Base-by-base conservation (phyloP, 2,329 filamentous ascomycete species). In the Xylaria hypoxylon region DNA sequence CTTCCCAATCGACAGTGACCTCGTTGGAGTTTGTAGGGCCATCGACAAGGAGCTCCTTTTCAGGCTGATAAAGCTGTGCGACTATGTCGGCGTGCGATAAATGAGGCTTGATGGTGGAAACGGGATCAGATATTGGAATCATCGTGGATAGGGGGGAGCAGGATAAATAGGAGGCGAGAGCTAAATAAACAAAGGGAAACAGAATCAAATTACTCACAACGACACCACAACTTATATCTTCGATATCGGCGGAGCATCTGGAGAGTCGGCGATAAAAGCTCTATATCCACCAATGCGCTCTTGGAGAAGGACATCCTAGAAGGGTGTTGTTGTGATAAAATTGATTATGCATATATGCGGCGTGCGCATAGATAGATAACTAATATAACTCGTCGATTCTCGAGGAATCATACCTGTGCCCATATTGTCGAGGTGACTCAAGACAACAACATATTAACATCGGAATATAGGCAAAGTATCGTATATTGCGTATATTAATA, bases 1-100 rank as follows among this genome's bases (percentile, higher is more conserved):
- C 58, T 7, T 64, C 64, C 64, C 64, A 69, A n/a, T 62, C 58
- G 24, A 69, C 67, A 24, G 65, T 64, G 17, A 68, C 60, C 15
- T 64, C 60, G 24, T 62, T 51, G 11, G 52, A 40, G 57, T 11
- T 47, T 11, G 17, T 8, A 6, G 57, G 44, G 22, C 28, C n/a
- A 15, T 65, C 47, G 33, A 62, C 52, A 13, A 59, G 40, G 15
- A 62, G 42, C 48, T 22, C 53, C 51, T 65, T 65, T 17, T 68
- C 58, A 26, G 28, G 22, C 22, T 67, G 47, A 15, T 53, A 48
- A 28, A 33, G 35, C 5, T 50, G 50, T n/a, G 33, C n/a, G 5
- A 51, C 53, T 19, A 26, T 40, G 19, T 55, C 42, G 13, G 19
- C 22, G 2, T 38, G 47, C 5, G 60, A 35, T 19, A 26, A 17